These are phyloP conservation scores for Kwoniella shivajii DNA, from an alignment of 1,284 basidiomycete species.

Conservation along the genomic window DNA sequence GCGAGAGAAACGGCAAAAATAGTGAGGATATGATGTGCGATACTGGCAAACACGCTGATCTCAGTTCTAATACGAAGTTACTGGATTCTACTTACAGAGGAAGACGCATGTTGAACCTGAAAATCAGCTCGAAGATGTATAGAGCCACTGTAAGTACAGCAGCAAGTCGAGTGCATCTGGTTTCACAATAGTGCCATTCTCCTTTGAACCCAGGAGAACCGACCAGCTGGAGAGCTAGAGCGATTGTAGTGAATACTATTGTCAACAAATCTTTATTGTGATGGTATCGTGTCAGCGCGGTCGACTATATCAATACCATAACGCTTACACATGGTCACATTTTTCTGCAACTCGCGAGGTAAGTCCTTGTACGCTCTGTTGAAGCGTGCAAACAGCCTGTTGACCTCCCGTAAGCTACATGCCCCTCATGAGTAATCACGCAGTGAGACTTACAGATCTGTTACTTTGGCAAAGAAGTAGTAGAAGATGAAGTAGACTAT, in stretches of 20 bases:
- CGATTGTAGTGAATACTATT: conserved; percentile 31
- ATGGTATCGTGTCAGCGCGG: neutral
- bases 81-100: conserved; percentile 28
- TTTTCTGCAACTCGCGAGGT: conserved; percentile 25
- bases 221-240: conserved; percentile 31
- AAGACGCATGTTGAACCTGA: conserved; percentile 31
- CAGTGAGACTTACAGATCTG: conserved; percentile 19
- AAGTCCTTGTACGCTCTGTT: conserved; percentile 10
- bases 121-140: conserved; percentile 37
- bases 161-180: conserved; percentile 22
- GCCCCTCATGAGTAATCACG: neutral
- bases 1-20: conserved; percentile 30
- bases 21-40: conserved; percentile 35
- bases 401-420: neutral
- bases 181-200: conserved; percentile 19
- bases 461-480: conserved; percentile 21
- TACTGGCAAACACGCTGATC: too few relatives aligned
- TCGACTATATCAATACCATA: neutral
- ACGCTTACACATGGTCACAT: conserved; percentile 33
- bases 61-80: too few relatives aligned
- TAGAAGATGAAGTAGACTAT: conserved; percentile 28
- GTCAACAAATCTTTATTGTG: conserved; percentile 25
- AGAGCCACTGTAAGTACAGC: conserved; percentile 24
- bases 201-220: conserved; percentile 19
- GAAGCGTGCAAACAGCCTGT: conserved; percentile 8